Base-by-base conservation (phyloP, 495 filamentous ascomycete species). In the Corynascus novoguineensis region DNA sequence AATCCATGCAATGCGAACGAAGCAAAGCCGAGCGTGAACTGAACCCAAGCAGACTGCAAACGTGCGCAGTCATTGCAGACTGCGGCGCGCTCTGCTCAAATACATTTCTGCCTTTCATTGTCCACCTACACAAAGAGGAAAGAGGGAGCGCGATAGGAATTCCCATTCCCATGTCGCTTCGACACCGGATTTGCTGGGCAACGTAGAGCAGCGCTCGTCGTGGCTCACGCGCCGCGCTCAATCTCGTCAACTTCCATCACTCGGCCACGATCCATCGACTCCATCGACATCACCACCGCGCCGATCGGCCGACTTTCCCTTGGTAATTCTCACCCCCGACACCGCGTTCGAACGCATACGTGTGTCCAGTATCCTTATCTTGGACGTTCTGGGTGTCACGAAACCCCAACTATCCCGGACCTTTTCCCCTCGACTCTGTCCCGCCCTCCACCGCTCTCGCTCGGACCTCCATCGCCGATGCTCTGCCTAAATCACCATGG, bases 391-490 rank as follows among this genome's bases (percentile, higher is more conserved):
- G 15, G 12, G n/a, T 17, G 14, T 21, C 17, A n/a, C 28, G 37
- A 31, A 51, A 22, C 29, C 25, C 41, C 27, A 29, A 27, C 55
- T n/a, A 7, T 24, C 34, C 21, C 37, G n/a, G 37, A 41, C 21
- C 37, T n/a, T n/a, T 8, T 41, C 37, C 37, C 37, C 37, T 41
- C 37, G 37, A 41, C 5, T 17, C 38, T 58, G 31, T 29, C 14
- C 32, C 25, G 29, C 57, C 37, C 14, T 21, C 31, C 35, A 51
- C 51, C 38, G 19, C 28, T 9, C 21, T 53, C n/a, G 3, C 24
- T 12, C 59, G 32, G 37, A 21, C 44, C 22, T 44, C 51, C 31
- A 24, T 42, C 37, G 42, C 64, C 59, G 60, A 68, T 68, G 66
- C 57, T 51, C 22, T 47, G 42, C 47, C 49, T 45, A 49, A 35